Base-by-base conservation (phyloP, 2,329 filamentous ascomycete species). In the Hawksworthiomyces lignivorus region DNA sequence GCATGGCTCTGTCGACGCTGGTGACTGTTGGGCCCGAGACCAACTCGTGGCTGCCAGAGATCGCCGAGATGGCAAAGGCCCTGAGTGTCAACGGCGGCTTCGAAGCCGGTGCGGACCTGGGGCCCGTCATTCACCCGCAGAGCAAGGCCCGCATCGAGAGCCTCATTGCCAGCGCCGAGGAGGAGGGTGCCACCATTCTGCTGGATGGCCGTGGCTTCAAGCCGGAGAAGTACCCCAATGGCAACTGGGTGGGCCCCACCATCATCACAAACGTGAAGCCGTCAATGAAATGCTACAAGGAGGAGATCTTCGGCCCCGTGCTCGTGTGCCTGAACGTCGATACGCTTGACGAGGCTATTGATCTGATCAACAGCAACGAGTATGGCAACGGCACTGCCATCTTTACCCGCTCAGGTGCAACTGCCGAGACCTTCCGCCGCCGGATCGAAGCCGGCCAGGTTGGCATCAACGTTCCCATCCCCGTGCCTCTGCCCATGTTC, bases 311-410 rank as follows among this genome's bases (percentile, higher is more conserved):
- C 51, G 86, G 86, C 2, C 86, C 86, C 2, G 86, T 92, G 9
- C 73, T 92, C 15, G 84, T 92, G 44, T 88, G 84, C 67, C 68
- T 92, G 48, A 85, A 86, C 55, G 82, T 84, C 15, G 76, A 82
- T 31, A 87, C 83, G 6, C 74, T 90, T 42, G 83, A 89, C 56
- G 84, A 87, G 40, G 86, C 85, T 28, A 81, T 92, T 54, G 76
- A 84, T 24, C 68, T 89, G 50, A 89, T 92, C 70, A 92, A 92
- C 68, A 70, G 67, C 47, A 92, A 92, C 65, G 83, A 88, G 63
- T 92, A 92, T 62, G 86, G 86, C 52, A 92, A 92, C 68, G 86
- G 86, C 51, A 81, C 81, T 10, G 85, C 87, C 54, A 86, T 92
- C 68, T 92, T 92, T 69, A 92, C 86, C 12, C 73, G 76, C 50